These are phyloP conservation scores for Globisporangium takayamanum DNA, from an alignment of 352 stramenopile genomes.

Conservation along the genomic window DNA sequence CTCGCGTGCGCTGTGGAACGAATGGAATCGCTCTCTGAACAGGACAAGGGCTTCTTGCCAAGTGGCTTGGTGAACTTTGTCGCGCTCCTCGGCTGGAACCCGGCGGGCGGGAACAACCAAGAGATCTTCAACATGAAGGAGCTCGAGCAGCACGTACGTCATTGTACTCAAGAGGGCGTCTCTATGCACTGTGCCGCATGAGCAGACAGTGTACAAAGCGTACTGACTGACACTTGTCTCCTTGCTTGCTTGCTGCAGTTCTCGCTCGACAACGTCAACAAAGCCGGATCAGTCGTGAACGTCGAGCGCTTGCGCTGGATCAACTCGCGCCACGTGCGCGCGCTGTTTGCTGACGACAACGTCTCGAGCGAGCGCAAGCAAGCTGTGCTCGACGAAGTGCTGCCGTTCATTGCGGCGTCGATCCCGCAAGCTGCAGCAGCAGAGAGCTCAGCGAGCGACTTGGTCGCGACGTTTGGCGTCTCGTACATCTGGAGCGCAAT, in stretches of 20 bases:
- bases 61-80: slow-evolving; percentile 98
- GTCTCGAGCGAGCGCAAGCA: slow-evolving; percentile 32
- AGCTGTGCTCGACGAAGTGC: slow-evolving; percentile 47
- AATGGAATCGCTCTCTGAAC: not conserved
- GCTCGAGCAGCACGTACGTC: slow-evolving; percentile 57
- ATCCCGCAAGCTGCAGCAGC: slow-evolving; percentile 13
- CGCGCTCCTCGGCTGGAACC: slow-evolving; percentile 96
- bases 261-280: slow-evolving; percentile 84
- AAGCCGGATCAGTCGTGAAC: slow-evolving; percentile 85
- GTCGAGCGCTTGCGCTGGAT: slow-evolving; percentile 84
- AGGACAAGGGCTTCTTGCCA: slow-evolving; percentile 93
- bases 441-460: slow-evolving; percentile 11
- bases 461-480: slow-evolving; percentile 49
- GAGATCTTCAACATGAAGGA: slow-evolving; percentile 96
- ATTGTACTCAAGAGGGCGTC: not conserved
- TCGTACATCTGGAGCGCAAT: slow-evolving; percentile 73
- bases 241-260: slow-evolving; percentile 34
- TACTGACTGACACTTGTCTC: not conserved
- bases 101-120: slow-evolving; percentile 92
- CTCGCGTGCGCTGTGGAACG: not conserved
- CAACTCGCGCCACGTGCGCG: slow-evolving; percentile 82
- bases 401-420: slow-evolving; percentile 52
- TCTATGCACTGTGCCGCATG: too few species aligned
- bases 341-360: slow-evolving; percentile 55
- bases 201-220: too few species aligned